Base-by-base conservation (phyloP, 2,329 filamentous ascomycete species). In the Pseudopyricularia javanii region DNA sequence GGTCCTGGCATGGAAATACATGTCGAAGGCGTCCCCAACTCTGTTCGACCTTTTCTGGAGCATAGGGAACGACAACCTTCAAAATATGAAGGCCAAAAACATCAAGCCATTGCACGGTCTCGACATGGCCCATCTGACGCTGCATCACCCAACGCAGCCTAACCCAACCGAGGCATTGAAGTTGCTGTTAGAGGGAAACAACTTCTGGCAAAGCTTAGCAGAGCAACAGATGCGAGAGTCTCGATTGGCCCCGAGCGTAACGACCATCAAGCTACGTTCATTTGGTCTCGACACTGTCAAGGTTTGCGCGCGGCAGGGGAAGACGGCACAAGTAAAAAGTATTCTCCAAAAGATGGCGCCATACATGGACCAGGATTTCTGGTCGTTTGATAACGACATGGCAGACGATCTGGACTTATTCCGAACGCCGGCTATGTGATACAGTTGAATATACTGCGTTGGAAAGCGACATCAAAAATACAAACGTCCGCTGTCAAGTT, bases 141-240 rank as follows among this genome's bases (percentile, higher is more conserved):
- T 82, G 2, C 68, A 76, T 54, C 78, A 82, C 59, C 79, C 79
- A 0, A 73, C 72, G 0, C 66, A 67, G 2, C 78, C 79, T 0
- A 69, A 70, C 26, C 68, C 73, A 22, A 62, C 65, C 2, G 68
- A 69, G 1, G 79, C 79, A 0, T 59, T 81, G 11, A 59, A 68
- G 2, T 72, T 75, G 52, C 70, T 81, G 17, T n/a, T 43, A n/a
- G 56, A 63, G 6, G 55, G 59, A 1, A 50, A 58, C 26, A 48
- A 50, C 9, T 47, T 40, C 6, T 59, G 55, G 57, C 11, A 50
- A 3, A 22, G 8, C n/a, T 43, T n/a, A 20, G 6, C 6, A 11
- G 22, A 22, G 37, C 37, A 43, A 22, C 12, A 12, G 2, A 3
- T 6, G 17, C 37, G 2, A 11, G 17, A 22, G 2, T 7, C 37